Evolutionary conservation across 106 monocot species (phyloP).

Genomic region (Dendrobium nobile): DNA sequence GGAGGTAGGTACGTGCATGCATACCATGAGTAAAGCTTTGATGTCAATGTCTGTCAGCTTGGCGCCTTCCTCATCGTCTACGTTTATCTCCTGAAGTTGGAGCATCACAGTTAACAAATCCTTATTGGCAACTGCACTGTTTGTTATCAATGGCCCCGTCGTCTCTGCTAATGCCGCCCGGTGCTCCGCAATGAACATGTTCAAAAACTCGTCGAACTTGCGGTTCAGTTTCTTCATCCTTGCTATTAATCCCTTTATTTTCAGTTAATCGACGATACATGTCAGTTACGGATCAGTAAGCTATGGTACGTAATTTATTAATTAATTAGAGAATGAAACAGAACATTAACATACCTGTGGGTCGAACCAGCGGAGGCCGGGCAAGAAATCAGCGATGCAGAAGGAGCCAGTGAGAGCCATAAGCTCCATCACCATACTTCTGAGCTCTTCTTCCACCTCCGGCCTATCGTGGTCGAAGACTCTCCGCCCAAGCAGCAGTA

Average conservation of each 20-base stretch:
- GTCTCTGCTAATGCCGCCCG: background rate
- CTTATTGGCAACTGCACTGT: background rate
- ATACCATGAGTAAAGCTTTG: conserved; percentile 47
- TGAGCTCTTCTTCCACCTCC: conserved; percentile 36
- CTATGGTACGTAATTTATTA: too few species aligned
- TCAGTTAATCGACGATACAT: too few species aligned
- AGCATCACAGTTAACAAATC: conserved; percentile 36
- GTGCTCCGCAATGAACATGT: conserved; percentile 29
- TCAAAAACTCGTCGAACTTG: conserved; percentile 27
- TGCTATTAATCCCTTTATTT: conserved; percentile 24
- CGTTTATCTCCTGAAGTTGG: background rate
- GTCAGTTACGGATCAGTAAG: too few species aligned
- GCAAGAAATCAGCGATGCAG: conserved; percentile 43
- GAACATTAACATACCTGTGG: conserved; percentile 8
- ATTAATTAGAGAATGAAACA: too few species aligned
- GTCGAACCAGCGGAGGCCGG: conserved; percentile 32
- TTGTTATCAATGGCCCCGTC: background rate
- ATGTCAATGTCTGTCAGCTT: conserved; percentile 35
- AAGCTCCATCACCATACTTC: conserved; percentile 49
- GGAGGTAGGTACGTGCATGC: background rate
- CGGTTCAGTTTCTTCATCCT: conserved; percentile 45
- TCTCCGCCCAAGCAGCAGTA: conserved; percentile 27
- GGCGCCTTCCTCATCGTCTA: conserved; percentile 14
- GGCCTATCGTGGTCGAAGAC: conserved; percentile 25
- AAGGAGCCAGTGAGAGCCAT: conserved; percentile 46